Percentiles rank a stretch among this genome's conserved stretches.
Evolutionary conservation across 768 basidiomycete species (phyloP).

Genomic region (Pleurotus tuoliensis): DNA sequence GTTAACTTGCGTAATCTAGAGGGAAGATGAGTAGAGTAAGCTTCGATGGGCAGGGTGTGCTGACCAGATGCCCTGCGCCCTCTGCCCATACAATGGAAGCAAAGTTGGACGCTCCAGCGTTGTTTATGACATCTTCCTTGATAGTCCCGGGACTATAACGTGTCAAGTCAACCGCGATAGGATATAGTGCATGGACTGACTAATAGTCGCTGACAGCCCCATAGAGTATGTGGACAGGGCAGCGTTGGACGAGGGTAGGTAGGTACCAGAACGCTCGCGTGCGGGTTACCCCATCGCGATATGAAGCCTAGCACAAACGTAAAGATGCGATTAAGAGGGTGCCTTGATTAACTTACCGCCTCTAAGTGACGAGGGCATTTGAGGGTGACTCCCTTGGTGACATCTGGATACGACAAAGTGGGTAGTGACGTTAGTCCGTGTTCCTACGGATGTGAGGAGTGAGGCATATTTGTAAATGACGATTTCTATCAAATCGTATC

Average conservation of each 20-base stretch:
- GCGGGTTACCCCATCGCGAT: constrained; percentile 32
- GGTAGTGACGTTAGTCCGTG: constrained; percentile 38
- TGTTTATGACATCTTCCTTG: constrained; percentile 33
- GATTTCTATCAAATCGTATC: constrained; percentile 4
- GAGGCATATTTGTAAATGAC: no score
- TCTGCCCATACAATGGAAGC: constrained; percentile 34
- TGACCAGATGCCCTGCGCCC: constrained; percentile 39
- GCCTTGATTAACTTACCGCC: constrained; percentile 25
- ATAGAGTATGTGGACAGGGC: constrained; percentile 44
- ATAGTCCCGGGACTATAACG: constrained; percentile 23
- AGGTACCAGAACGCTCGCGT: constrained; percentile 31
- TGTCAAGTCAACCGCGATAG: neutral
- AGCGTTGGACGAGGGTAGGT: constrained; percentile 21
- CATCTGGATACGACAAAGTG: constrained; percentile 37
- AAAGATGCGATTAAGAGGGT: neutral
- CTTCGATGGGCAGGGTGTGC: constrained; percentile 5
- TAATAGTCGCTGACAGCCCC: constrained; percentile 39
- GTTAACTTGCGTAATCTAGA: constrained; percentile 2
- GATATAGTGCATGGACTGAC: constrained; percentile 22
- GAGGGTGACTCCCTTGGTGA: constrained; percentile 43
- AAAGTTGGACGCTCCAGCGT: constrained; percentile 28
- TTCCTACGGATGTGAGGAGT: constrained; percentile 26
- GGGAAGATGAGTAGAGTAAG: neutral
- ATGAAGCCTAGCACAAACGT: constrained; percentile 27
- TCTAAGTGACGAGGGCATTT: constrained; percentile 45